A percentile compares a stretch with the other conserved stretches of the same genome.
These are phyloP conservation scores for Magnaporthales sp. DNA, from an alignment of 2,329 filamentous ascomycete genomes.

Conservation along the genomic window DNA sequence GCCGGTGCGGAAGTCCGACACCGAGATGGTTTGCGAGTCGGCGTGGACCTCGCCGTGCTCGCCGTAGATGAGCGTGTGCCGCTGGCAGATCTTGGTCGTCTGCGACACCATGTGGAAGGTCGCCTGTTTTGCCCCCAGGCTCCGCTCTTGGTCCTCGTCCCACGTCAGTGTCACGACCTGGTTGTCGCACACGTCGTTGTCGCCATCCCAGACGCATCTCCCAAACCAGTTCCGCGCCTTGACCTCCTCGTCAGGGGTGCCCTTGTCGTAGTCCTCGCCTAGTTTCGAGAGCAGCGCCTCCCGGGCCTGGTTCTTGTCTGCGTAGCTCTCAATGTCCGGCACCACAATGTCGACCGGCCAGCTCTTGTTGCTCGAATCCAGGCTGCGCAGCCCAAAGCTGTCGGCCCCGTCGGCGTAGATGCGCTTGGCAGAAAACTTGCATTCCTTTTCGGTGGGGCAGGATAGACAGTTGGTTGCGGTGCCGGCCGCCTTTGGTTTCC, in stretches of 20 bases:
- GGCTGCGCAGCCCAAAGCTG: constrained; percentile 36
- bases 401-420: constrained; percentile 58
- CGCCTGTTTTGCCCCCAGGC: constrained; percentile 69
- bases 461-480: constrained; percentile 77
- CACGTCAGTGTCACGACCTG: constrained; percentile 83
- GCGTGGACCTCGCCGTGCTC: constrained; percentile 79
- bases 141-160: constrained; percentile 56
- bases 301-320: constrained; percentile 39
- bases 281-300: constrained; percentile 26
- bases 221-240: constrained; percentile 68
- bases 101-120: constrained; percentile 92
- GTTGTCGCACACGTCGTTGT: constrained; percentile 92
- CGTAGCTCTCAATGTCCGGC: constrained; percentile 79
- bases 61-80: constrained; percentile 80
- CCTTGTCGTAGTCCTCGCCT: constrained; percentile 42
- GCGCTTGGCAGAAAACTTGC: constrained; percentile 77
- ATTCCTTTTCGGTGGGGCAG: constrained; percentile 66
- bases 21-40: constrained; percentile 64
- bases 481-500: constrained; percentile 70
- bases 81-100: constrained; percentile 77
- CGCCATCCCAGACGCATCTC: constrained; percentile 86
- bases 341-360: constrained; percentile 91
- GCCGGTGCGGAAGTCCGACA: constrained; percentile 62
- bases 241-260: constrained; percentile 36
- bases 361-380: constrained; percentile 56